phyloP scores from a whole-genome alignment of 202 grass and related monocot species.

The Schoenoplectus tabernaemontani region DNA sequence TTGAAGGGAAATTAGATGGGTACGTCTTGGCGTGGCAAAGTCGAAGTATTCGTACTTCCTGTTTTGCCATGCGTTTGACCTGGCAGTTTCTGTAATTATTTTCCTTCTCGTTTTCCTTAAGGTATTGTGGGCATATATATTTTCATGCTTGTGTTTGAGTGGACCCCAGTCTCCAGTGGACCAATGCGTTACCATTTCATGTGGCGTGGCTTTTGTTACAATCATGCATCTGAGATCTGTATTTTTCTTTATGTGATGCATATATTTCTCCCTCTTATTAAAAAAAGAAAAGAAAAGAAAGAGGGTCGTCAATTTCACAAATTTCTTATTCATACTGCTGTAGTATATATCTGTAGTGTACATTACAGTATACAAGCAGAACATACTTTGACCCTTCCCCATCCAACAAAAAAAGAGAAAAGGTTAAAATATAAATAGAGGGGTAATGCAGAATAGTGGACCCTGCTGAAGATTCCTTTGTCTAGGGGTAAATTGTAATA shows the following conservation, averaged over 20 bases:
- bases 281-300: too few relatives aligned
- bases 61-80: not conserved
- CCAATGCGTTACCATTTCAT: not conserved
- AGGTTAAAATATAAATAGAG: not conserved
- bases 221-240: not conserved
- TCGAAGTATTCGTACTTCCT: not conserved
- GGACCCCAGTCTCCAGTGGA: not conserved
- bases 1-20: not conserved
- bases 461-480: not conserved
- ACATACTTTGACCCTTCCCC: too few relatives aligned
- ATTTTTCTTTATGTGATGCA: not conserved
- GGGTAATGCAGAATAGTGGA: not conserved
- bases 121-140: not conserved
- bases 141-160: not conserved
- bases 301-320: not conserved
- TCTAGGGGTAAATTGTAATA: not conserved
- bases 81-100: constrained; percentile 8
- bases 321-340: not conserved
- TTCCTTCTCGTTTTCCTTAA: not conserved
- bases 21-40: not conserved
- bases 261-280: not conserved
- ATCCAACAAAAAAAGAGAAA: not conserved
- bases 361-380: too few relatives aligned
- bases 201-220: not conserved
- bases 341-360: not conserved